Base-by-base conservation (phyloP, 2,329 filamentous ascomycete genomes). In the Colletotrichum sp. region DNA sequence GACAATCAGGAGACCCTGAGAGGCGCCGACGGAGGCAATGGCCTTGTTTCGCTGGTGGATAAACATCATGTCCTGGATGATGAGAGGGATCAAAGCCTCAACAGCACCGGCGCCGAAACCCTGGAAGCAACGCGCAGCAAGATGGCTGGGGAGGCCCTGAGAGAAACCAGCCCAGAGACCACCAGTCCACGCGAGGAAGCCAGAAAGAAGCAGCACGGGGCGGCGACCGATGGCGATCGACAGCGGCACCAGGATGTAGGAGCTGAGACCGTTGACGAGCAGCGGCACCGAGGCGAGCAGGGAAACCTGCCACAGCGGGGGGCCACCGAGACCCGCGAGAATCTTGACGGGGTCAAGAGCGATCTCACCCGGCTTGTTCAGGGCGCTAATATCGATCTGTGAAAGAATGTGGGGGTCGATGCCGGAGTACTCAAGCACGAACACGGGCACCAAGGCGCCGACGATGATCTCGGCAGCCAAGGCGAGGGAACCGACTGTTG, bases 51-150 rank as follows among this genome's bases (percentile, higher is more conserved):
- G 81, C 79, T 86, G 80, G 70, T 86, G 84, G 22, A 85, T 81
- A 36, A 86, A 86, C 59, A 84, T 81, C 52, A 86, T 81, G 55
- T 86, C 84, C 79, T 85, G 84, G 2, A 85, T 81, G 36, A 86
- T 83, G 13, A 86, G 79, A 4, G 84, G 84, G 8, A 86, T 81
- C 24, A 86, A 72, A 1, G 84, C 83, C 75, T 84, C 83, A 18
- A 84, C 82, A 0, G 84, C 80, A 6, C 84, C 84, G 1, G 82
- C 83, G 2, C 84, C 84, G 10, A 86, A 77, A 0, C 83, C 84
- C 75, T 85, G 81, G 16, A 85, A 73, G 24, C 80, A 81, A 10
- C 84, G 76, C 3, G 84, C 84, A 2, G 81, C 82, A 6, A 85
- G 71, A 68, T 85, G 84, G 13, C 78, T 78, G 4, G 79, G 73